Evolutionary conservation across 345 rosid species (phyloP), one percentile per base, ranked within the genome.

Genomic region (Gossypium thurberi): DNA sequence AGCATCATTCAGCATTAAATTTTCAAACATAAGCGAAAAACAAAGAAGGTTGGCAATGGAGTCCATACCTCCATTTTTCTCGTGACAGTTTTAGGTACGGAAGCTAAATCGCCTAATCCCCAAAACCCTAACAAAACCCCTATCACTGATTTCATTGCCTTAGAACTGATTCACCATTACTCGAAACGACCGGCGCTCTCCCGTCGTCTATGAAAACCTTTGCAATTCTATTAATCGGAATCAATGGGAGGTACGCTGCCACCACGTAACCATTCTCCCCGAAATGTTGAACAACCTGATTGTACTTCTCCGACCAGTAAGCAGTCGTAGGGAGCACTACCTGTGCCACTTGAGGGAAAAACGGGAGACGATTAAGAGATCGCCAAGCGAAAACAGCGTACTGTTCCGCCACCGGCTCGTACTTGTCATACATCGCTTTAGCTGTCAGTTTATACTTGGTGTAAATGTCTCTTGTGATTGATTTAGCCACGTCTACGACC

Each of bases 271-370:
- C 91, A 58, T 81, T 82, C 70, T 88, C 90, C 0, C 78, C 82
- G 0, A 78, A 64, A 25, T 57, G 73, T 44, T 78, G 53, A 64
- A 89, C 90, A 13, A 58, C 69, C 25, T 77, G 77, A 73, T 94
- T 94, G 71, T 94, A 94, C 84, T 82, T 90, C 15, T 84, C 90
- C 1, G 85, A 83, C 89, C 94, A 91, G 72, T 82, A 85, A 21
- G 89, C 90, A 44, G 83, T 89, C 6, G 85, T 83, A 3, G 94
- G 94, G 20, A 85, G 82, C 10, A 77, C 81, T 4, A 87, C 42
- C 44, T 84, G 78, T 44, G 93, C 89, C 81, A 86, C 75, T 57
- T 86, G 82, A 6, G 87, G 86, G 50, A 89, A 85, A 33, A 90
- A 37, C 0, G 94, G 90, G 4, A 90, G 75, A 70, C 79, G 76